Base-by-base conservation (phyloP, 2,329 filamentous ascomycete species). In the Fusarium continuum region DNA sequence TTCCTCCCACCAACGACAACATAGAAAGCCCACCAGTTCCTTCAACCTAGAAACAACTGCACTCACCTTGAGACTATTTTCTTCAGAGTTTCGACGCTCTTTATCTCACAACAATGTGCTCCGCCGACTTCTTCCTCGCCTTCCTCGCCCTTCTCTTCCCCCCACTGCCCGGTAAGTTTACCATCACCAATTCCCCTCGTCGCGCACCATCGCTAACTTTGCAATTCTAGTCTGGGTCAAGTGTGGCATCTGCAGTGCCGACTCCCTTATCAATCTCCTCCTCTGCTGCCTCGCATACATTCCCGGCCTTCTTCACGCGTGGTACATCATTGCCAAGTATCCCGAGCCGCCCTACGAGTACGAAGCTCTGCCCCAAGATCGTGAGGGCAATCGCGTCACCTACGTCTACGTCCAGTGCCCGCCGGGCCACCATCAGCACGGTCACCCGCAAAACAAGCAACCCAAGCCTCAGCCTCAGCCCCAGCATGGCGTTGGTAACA, bases 241-340 rank as follows among this genome's bases (percentile, higher is more conserved):
- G 81, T 83, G 90, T 72, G 95, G 95, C 65, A 83, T 99, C 79
- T 99, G 95, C 83, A 91, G 89, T 62, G 92, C 89, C 54, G 95
- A 98, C 80, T 94, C 91, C 8, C 73, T 98, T 71, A 96, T 99
- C 82, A 99, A 99, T 82, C 89, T 98, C 76, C 89, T 93, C 40
- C 92, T 98, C 71, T 95, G 91, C 77, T 75, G 87, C 49, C 86
- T 94, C 19, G 91, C 89, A 70, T 92, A 84, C 73, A 78, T 98
- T 58, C 94, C 94, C 17, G 94, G 94, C 60, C 89, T 98, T 44
- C 81, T 99, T 3, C 95, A 99, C 80, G 87, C 93, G 63, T 98
- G 95, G 94, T 99, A 98, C 84, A 96, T 98, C 78, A 97, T 99
- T 78, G 86, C 91, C 72, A 90, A 91, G 74, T 91, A 90, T 76